Conservation (phyloP, 2,329 filamentous ascomycete species). For the Acrocalymma vagum region DNA sequence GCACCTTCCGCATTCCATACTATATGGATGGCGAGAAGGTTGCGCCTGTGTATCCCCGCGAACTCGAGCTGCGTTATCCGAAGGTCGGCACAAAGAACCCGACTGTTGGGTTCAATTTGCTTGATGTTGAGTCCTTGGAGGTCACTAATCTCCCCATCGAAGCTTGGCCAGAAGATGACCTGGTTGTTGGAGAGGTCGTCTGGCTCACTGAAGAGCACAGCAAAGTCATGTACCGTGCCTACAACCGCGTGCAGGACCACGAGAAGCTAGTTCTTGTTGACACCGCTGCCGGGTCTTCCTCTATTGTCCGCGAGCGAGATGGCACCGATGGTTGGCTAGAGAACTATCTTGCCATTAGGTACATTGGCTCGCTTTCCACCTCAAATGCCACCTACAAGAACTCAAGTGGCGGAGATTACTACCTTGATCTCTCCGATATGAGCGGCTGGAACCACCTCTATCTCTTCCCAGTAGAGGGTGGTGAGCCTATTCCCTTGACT, state of each 20-base stretch:
- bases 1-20: slow-evolving; percentile 71
- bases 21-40: slow-evolving; percentile 68
- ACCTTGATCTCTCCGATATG: slow-evolving; percentile 72
- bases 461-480: slow-evolving; percentile 66
- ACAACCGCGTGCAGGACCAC: slow-evolving; percentile 73
- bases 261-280: slow-evolving; percentile 71
- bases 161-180: slow-evolving; percentile 66
- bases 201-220: slow-evolving; percentile 71
- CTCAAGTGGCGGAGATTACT: slow-evolving; percentile 58
- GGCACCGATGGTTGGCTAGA: slow-evolving; percentile 70
- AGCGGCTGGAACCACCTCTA: slow-evolving; percentile 74
- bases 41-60: slow-evolving; percentile 68
- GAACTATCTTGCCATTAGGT: slow-evolving; percentile 64
- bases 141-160: slow-evolving; percentile 60
- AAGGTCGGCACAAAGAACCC: slow-evolving; percentile 75
- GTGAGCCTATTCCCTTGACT: slow-evolving; percentile 66
- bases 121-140: slow-evolving; percentile 60
- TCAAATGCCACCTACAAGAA: slow-evolving; percentile 46
- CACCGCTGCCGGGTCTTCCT: slow-evolving; percentile 56
- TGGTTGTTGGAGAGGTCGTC: slow-evolving; percentile 72
- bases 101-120: slow-evolving; percentile 67
- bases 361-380: slow-evolving; percentile 56
- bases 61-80: slow-evolving; percentile 72
- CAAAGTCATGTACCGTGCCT: slow-evolving; percentile 70
- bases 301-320: slow-evolving; percentile 64